phyloP scores from a whole-genome alignment of 169 alveolate genomes.

The Plasmodium billcollinsi region DNA sequence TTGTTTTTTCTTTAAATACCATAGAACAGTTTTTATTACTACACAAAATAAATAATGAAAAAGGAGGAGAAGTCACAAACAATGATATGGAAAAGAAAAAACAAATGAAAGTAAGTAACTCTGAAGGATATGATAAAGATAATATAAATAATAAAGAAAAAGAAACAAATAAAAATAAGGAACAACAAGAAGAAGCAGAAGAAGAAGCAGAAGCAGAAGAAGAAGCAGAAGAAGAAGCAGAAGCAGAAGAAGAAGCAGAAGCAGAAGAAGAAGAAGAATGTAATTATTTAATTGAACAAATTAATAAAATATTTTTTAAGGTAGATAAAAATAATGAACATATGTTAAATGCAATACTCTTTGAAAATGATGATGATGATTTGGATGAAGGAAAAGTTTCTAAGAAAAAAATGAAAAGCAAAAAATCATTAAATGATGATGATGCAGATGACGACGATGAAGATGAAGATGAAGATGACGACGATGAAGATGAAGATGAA shows the following conservation, averaged over 20 bases:
- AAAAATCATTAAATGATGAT: background rate
- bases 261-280: slow-evolving; percentile 2
- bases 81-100: slow-evolving; percentile 6
- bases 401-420: background rate
- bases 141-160: background rate
- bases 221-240: background rate
- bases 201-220: background rate
- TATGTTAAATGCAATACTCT: too few species aligned
- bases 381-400: background rate
- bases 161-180: background rate
- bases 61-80: background rate
- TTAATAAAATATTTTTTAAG: too few species aligned
- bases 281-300: background rate
- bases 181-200: background rate
- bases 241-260: background rate
- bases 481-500: background rate
- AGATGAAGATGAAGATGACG: background rate
- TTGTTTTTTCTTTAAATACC: slow-evolving; percentile 7
- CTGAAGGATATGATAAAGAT: background rate
- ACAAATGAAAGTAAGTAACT: background rate
- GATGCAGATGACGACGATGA: background rate
- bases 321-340: too few species aligned
- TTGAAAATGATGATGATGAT: background rate
- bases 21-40: slow-evolving; percentile 41
- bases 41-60: slow-evolving; percentile 29